These are phyloP conservation scores for Multifurca ochricompacta DNA, from an alignment of 768 basidiomycete genomes.

Conservation along the genomic window DNA sequence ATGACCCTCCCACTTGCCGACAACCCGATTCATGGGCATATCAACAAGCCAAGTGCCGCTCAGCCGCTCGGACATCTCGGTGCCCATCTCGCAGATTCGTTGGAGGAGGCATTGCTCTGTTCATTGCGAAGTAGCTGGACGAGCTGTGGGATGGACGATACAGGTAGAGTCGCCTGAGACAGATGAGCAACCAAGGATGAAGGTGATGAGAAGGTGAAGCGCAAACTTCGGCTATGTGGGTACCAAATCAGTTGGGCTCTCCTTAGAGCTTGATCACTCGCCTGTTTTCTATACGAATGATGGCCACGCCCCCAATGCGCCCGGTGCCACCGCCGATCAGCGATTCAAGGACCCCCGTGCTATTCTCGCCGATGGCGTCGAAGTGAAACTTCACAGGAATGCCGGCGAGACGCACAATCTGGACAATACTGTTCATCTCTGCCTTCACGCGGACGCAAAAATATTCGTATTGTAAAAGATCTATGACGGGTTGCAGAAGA, in stretches of 20 bases:
- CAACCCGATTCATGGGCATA: slow-evolving; percentile 47
- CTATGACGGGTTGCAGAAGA: slow-evolving; percentile 68
- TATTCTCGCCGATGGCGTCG: slow-evolving; percentile 59
- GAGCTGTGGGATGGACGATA: slow-evolving; percentile 72
- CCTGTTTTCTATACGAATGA: slow-evolving; percentile 65
- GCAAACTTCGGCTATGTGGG: slow-evolving; percentile 52
- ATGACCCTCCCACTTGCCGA: slow-evolving; percentile 76
- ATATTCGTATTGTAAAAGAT: slow-evolving; percentile 69
- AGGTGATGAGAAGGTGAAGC: slow-evolving; percentile 69
- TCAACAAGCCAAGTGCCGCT: slow-evolving; percentile 75
- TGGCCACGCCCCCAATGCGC: slow-evolving; percentile 60
- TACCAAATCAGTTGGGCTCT: background rate
- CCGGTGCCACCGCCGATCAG: slow-evolving; percentile 35
- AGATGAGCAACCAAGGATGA: slow-evolving; percentile 72
- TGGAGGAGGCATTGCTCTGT: slow-evolving; percentile 62
- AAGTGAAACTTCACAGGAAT: slow-evolving; percentile 52
- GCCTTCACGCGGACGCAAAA: slow-evolving; percentile 57
- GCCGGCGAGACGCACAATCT: slow-evolving; percentile 44
- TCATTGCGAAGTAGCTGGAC: slow-evolving; percentile 70
- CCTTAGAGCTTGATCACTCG: slow-evolving; percentile 23
- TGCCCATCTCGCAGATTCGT: slow-evolving; percentile 62
- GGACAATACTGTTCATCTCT: slow-evolving; percentile 46
- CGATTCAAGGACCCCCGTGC: slow-evolving; percentile 47
- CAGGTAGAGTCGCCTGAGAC: slow-evolving; percentile 65
- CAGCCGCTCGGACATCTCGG: slow-evolving; percentile 40